Conservation (phyloP, 2,329 filamentous ascomycete genomes). For the Dendrostoma leiphaemia region DNA sequence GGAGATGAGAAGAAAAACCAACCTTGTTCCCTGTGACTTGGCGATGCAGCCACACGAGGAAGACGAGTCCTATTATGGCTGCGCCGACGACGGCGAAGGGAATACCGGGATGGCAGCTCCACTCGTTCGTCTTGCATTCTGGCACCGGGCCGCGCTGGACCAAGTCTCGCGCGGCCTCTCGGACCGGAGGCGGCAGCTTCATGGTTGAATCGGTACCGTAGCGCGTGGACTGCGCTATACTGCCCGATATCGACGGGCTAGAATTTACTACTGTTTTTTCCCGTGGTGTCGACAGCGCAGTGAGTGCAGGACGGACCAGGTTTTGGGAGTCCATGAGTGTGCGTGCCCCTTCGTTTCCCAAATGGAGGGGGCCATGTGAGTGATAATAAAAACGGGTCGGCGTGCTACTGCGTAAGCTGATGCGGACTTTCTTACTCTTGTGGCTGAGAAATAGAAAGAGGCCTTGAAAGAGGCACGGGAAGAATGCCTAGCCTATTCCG, state of each 20-base stretch:
- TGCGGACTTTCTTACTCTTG: neutral
- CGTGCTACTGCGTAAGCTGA: neutral
- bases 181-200: neutral
- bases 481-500: neutral
- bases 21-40: neutral
- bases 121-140: neutral
- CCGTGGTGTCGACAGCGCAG: no score
- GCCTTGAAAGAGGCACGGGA: neutral
- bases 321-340: neutral
- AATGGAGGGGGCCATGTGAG: neutral
- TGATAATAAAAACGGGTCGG: neutral
- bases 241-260: no score
- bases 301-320: no score
- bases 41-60: neutral
- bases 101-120: conserved; percentile 2
- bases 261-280: no score
- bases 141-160: neutral
- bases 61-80: neutral
- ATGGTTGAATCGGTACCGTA: no score
- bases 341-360: neutral
- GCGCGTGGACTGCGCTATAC: no score
- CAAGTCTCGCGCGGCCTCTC: neutral
- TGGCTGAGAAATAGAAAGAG: no score
- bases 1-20: neutral
- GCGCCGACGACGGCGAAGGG: neutral